Evolutionary conservation across 352 stramenopile genomes (phyloP), one percentile per base, ranked within the genome.

Genomic region (Phytophthora podocarpi): DNA sequence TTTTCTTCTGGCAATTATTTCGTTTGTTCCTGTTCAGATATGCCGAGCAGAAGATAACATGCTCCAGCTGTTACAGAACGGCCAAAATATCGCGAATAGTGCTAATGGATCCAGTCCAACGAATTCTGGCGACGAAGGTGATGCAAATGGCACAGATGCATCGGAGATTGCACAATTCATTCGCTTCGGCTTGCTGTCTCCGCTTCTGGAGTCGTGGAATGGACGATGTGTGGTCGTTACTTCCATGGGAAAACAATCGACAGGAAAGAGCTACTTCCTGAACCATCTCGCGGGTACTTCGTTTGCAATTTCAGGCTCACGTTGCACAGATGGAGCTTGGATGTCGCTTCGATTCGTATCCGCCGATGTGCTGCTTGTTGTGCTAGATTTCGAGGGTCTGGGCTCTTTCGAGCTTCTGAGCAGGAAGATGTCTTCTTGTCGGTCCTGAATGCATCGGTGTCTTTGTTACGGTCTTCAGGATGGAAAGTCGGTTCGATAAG

Each of bases 381-480:
- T 93, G 4, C 51, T 93, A 12, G 80, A 93, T 45, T 91, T 91
- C 50, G 82, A 91, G 72, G 84, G 84, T 3, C 55, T 90, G 2
- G 82, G 82, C 0, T 93, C 82, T 3, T 90, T 91, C 52, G 80
- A 93, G 45, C 65, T 21, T 84, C 72, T 0, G 82, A 90, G 16
- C 84, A 93, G 42, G 80, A 90, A 61, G 78, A 91, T 43, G 76
- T 89, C 5, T 85, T 91, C 46, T 36, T 93, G 11, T 90, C 84
- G 24, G 68, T 93, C 5, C 42, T 93, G 11, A 93, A 93, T 24
- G 78, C 82, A 0, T 74, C 82, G 0, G 65, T 93, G 0, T 93
- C 82, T 1, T 64, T 80, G 55, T 74, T 91, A 93, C 82, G 0
- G 64, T 93, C 3, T 91, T 93, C 24, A 74, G 82, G 4, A 89